Conservation (phyloP, 805 yeast species). For the Ogataea naganishii region DNA sequence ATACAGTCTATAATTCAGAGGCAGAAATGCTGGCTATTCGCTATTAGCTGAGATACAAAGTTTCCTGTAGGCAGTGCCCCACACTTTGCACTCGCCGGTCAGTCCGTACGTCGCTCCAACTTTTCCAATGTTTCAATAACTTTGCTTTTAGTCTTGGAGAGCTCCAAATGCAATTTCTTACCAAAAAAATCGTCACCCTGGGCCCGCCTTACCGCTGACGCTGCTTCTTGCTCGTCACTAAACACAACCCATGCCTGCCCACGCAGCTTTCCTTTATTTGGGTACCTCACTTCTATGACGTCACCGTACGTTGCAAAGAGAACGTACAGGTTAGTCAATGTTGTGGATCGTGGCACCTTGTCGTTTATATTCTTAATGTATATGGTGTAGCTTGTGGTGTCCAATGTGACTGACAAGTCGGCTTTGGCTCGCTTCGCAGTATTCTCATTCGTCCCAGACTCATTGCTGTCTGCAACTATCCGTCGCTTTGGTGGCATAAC, state of each 20-base stretch:
- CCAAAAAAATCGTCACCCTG: conserved; percentile 45
- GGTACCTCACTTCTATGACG: conserved; percentile 39
- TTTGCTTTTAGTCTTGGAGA: conserved; percentile 26
- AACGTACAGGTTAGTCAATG: conserved; percentile 48
- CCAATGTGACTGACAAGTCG: no score
- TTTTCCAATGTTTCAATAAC: conserved; percentile 11
- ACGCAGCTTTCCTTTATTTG: conserved; percentile 35
- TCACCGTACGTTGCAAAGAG: conserved; percentile 60
- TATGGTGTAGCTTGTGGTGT: conserved; percentile 37
- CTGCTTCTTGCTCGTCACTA: conserved; percentile 39
- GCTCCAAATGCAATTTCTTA: conserved; percentile 37
- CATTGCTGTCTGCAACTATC: no score
- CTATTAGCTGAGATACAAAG: not conserved
- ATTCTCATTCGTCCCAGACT: no score
- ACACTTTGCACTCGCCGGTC: no score
- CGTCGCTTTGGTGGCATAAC: no score
- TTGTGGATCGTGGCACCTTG: conserved; percentile 32
- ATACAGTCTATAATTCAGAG: not conserved
- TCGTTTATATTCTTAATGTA: conserved; percentile 55
- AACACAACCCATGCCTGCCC: conserved; percentile 65
- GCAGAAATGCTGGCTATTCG: not conserved
- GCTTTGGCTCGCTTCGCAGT: no score
- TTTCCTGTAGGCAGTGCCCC: no score
- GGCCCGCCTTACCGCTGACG: conserved; percentile 37
- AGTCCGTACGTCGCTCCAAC: not conserved